Conservation (phyloP, 2,329 filamentous ascomycete genomes). For the Xylariaceae sp. region DNA sequence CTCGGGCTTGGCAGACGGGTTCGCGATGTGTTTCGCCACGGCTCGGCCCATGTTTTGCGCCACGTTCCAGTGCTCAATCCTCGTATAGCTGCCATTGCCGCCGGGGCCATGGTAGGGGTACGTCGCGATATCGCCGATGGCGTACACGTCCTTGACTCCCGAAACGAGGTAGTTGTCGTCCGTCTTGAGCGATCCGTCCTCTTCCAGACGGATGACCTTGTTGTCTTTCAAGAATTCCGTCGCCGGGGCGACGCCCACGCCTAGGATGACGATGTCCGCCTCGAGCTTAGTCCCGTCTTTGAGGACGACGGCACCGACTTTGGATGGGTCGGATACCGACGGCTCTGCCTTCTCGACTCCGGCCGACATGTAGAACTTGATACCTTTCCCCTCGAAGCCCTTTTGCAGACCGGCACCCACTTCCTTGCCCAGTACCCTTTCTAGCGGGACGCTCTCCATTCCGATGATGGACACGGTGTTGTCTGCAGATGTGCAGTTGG, state of each 20-base stretch:
- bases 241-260: conserved; percentile 80
- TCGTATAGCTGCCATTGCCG: conserved; percentile 63
- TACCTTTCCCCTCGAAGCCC: conserved; percentile 74
- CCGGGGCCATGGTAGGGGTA: conserved; percentile 92
- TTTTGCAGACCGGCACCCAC: conserved; percentile 78
- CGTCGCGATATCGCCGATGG: conserved; percentile 90
- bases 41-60: conserved; percentile 86
- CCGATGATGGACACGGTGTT: conserved; percentile 85
- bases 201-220: conserved; percentile 61
- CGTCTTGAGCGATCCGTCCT: conserved; percentile 80
- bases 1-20: conserved; percentile 55
- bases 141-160: conserved; percentile 78
- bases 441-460: conserved; percentile 79
- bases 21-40: conserved; percentile 71
- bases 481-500: conserved; percentile 70
- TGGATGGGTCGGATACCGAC: conserved; percentile 58
- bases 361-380: conserved; percentile 81
- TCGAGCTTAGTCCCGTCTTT: conserved; percentile 81
- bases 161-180: conserved; percentile 74
- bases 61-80: conserved; percentile 99
- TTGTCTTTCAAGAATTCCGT: conserved; percentile 78
- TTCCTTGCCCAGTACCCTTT: conserved; percentile 75
- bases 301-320: conserved; percentile 74
- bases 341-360: conserved; percentile 78
- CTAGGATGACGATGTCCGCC: conserved; percentile 86